A percentile compares a stretch with the other conserved stretches of the same genome.
phyloP scores from a whole-genome alignment of 768 basidiomycete genomes.

The Panaeolus cyanescens region DNA sequence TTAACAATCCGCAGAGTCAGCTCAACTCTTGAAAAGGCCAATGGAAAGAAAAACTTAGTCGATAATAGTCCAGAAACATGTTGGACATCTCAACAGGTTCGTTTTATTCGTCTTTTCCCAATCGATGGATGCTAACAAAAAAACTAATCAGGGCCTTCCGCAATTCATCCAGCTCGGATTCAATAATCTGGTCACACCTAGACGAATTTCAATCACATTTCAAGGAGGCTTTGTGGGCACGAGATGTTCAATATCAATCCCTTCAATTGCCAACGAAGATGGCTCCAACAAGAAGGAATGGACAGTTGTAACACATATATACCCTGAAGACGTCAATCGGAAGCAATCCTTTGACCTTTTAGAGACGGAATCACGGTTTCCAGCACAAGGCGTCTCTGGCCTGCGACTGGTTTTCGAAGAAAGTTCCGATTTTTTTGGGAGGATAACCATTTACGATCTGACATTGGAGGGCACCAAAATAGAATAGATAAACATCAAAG shows the following conservation, averaged over 20 bases:
- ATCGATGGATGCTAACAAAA: neutral
- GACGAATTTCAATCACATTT: constrained; percentile 64
- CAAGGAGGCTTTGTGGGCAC: constrained; percentile 88
- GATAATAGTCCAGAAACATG: constrained; percentile 79
- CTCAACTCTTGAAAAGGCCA: constrained; percentile 75
- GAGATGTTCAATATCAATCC: constrained; percentile 52
- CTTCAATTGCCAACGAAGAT: constrained; percentile 22
- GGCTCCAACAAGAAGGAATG: constrained; percentile 38
- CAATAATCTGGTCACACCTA: constrained; percentile 50
- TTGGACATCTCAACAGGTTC: constrained; percentile 82
- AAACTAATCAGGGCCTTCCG: constrained; percentile 59
- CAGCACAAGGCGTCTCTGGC: constrained; percentile 37
- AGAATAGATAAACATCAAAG: constrained; percentile 1
- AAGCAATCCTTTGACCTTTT: constrained; percentile 66
- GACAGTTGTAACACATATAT: constrained; percentile 55
- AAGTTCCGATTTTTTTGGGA: constrained; percentile 86
- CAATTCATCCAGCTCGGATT: constrained; percentile 76
- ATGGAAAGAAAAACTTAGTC: constrained; percentile 67
- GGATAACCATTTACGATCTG: constrained; percentile 75
- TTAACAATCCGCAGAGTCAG: constrained; percentile 57
- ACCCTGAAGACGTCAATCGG: constrained; percentile 81
- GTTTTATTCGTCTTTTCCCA: neutral
- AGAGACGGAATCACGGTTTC: constrained; percentile 14
- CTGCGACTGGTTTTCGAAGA: constrained; percentile 75
- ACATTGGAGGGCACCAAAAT: constrained; percentile 35